These are phyloP conservation scores for Darksidea phi DNA, from an alignment of 495 filamentous ascomycete genomes.

Conservation along the genomic window DNA sequence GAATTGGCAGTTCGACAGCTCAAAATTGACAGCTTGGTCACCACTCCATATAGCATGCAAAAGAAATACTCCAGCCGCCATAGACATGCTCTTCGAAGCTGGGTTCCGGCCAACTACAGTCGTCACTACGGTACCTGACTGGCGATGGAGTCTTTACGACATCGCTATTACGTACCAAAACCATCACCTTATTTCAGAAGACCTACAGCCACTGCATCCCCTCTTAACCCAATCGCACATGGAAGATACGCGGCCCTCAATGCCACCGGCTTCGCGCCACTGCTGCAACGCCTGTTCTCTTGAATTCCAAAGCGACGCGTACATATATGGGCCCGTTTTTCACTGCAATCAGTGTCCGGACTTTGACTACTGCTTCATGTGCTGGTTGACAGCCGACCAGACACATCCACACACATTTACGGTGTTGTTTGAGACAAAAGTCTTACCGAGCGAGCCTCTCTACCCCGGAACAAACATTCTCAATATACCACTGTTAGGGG, in stretches of 20 bases:
- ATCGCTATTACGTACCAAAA: conserved; percentile 2
- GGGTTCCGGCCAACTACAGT: conserved; percentile 2
- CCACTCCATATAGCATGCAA: conserved; percentile 17
- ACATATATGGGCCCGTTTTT: conserved; percentile 10
- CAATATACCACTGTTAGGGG: too few relatives aligned
- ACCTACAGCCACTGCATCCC: conserved; percentile 1
- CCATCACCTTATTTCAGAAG: not conserved
- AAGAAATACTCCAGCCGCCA: not conserved
- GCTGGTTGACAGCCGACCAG: not conserved
- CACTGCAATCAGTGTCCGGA: conserved; percentile 13
- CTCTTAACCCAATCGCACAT: not conserved
- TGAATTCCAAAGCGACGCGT: not conserved
- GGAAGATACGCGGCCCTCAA: not conserved
- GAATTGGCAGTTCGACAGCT: not conserved
- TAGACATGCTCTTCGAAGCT: conserved; percentile 1
- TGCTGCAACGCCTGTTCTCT: conserved; percentile 10
- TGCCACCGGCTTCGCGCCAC: not conserved
- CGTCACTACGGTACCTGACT: not conserved
- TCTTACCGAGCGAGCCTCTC: too few relatives aligned
- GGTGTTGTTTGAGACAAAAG: too few relatives aligned
- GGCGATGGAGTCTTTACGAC: conserved; percentile 16
- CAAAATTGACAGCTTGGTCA: not conserved
- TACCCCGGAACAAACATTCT: too few relatives aligned
- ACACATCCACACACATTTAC: not conserved
- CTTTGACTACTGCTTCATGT: conserved; percentile 11